A percentile compares a stretch with the other conserved stretches of the same genome.
These are phyloP conservation scores for Carex pumila DNA, from an alignment of 176 grass and related monocot species.

Conservation along the genomic window DNA sequence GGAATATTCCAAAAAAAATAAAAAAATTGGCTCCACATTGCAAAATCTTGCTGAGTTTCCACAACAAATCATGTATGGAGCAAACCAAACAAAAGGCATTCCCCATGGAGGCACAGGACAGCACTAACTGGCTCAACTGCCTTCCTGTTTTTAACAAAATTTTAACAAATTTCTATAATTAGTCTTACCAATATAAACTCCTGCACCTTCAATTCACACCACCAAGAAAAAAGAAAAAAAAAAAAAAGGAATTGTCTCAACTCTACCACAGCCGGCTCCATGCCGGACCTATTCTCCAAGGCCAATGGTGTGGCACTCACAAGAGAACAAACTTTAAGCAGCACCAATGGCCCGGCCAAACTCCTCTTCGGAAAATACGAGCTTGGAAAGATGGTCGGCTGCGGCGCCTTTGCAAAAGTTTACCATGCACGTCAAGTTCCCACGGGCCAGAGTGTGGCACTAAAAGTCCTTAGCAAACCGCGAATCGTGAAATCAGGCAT, in stretches of 20 bases:
- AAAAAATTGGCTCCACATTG: neutral
- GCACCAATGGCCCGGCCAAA: neutral
- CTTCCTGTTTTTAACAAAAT: slow-evolving; percentile 22
- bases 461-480: slow-evolving; percentile 28
- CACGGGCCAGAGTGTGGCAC: slow-evolving; percentile 22
- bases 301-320: neutral
- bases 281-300: neutral
- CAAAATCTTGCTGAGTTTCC: neutral
- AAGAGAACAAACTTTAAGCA: neutral
- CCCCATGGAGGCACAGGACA: neutral
- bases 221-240: neutral
- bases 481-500: slow-evolving; percentile 9
- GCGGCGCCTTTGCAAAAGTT: slow-evolving; percentile 32
- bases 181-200: slow-evolving; percentile 8
- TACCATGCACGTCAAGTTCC: slow-evolving; percentile 22
- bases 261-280: neutral
- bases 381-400: slow-evolving; percentile 24
- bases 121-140: neutral
- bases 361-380: slow-evolving; percentile 32
- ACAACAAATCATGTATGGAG: slow-evolving; percentile 5
- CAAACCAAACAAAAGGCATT: neutral
- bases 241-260: neutral
- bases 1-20: neutral
- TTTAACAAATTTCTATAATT: slow-evolving; percentile 15
- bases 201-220: neutral